phyloP scores from a whole-genome alignment of 2,329 filamentous ascomycete species.

The Aspergillus niger region DNA sequence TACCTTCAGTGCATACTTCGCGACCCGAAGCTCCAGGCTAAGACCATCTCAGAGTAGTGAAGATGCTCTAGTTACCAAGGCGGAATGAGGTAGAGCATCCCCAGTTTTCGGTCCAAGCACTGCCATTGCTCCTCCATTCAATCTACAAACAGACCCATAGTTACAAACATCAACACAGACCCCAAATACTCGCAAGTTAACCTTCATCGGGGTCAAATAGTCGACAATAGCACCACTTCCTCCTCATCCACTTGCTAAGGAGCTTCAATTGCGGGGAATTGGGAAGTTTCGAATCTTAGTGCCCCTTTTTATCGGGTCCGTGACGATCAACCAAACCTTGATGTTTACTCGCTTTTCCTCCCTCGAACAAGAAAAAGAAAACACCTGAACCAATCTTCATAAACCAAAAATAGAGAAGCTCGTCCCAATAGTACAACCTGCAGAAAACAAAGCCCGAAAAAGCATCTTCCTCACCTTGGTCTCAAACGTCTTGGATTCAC shows the following conservation, averaged over 20 bases:
- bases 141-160: neutral
- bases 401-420: neutral
- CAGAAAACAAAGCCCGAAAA: neutral
- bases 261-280: neutral
- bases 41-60: neutral
- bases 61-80: neutral
- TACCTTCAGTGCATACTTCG: neutral
- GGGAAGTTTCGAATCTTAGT: neutral
- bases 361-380: neutral
- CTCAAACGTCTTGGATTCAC: no score
- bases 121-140: no score
- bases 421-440: neutral
- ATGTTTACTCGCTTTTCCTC: neutral
- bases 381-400: neutral
- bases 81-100: no score
- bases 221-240: neutral
- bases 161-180: neutral
- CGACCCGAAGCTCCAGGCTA: neutral
- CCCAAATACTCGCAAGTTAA: neutral
- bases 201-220: slow-evolving; percentile 1
- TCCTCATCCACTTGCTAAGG: neutral
- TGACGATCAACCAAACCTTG: neutral
- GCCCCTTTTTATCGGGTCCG: neutral
- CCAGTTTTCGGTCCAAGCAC: no score
- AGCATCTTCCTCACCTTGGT: no score